phyloP scores from a whole-genome alignment of 2,329 filamentous ascomycete species.

The Cladosporium sp. region DNA sequence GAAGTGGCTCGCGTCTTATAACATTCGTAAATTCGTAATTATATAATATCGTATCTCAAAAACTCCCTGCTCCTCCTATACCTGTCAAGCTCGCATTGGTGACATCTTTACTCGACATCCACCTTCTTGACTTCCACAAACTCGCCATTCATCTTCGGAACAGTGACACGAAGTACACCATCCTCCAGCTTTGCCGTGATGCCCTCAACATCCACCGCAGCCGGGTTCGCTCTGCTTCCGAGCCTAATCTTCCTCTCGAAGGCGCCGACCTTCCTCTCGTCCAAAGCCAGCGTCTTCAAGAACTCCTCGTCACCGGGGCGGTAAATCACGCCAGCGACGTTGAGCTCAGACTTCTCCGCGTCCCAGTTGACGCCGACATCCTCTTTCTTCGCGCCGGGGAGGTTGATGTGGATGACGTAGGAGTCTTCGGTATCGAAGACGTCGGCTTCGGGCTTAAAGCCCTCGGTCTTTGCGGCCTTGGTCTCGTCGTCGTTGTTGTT shows the following conservation, averaged over 20 bases:
- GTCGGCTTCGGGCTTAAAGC: constrained; percentile 69
- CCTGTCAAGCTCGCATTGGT: background rate
- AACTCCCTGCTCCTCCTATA: background rate
- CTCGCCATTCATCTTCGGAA: constrained; percentile 71
- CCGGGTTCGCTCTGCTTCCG: constrained; percentile 55
- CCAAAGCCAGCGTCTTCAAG: constrained; percentile 62
- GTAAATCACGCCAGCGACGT: constrained; percentile 71
- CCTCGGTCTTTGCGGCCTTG: constrained; percentile 35
- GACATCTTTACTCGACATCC: constrained; percentile 47
- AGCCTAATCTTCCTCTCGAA: constrained; percentile 73
- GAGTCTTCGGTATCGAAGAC: constrained; percentile 68
- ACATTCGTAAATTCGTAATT: constrained; percentile 1
- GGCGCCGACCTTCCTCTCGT: constrained; percentile 71
- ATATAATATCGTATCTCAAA: background rate
- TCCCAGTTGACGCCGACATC: constrained; percentile 79
- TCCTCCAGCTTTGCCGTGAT: constrained; percentile 79
- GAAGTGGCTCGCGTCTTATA: background rate
- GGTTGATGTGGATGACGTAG: constrained; percentile 70
- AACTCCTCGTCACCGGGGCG: constrained; percentile 72
- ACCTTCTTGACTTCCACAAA: constrained; percentile 59
- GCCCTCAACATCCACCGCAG: constrained; percentile 64
- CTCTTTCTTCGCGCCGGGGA: constrained; percentile 78
- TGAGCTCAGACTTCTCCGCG: constrained; percentile 64
- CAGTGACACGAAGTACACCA: constrained; percentile 73
- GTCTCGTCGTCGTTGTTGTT: constrained; percentile 23